These are phyloP conservation scores for Paecilomyces dactylethromorphus DNA, from an alignment of 2,329 filamentous ascomycete genomes.

Conservation along the genomic window DNA sequence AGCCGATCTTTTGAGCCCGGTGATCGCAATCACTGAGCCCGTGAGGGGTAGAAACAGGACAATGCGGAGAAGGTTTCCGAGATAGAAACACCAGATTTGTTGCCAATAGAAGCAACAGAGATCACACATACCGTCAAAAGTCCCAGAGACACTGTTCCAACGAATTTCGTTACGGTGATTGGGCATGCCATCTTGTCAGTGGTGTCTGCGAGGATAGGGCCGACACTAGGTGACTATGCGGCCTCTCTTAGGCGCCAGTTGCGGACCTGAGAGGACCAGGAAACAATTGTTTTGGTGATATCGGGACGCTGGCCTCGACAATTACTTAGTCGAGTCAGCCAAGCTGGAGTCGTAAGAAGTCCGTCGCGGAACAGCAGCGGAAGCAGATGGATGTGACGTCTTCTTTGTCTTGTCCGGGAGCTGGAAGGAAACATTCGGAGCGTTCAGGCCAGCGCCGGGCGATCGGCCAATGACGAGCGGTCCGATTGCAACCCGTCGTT, in stretches of 20 bases:
- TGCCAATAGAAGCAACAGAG: constrained; percentile 4
- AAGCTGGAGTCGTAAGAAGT: background rate
- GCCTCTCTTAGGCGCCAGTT: background rate
- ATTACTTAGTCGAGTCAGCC: background rate
- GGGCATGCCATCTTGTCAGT: constrained; percentile 55
- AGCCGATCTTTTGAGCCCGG: background rate
- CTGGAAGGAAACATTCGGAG: background rate
- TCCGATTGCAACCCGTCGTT: background rate
- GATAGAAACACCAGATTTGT: constrained; percentile 3
- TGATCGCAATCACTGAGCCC: background rate
- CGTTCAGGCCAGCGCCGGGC: background rate
- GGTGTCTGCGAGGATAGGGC: background rate
- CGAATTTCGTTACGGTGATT: constrained; percentile 80
- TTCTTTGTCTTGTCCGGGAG: background rate
- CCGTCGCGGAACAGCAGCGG: background rate
- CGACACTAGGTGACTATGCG: background rate
- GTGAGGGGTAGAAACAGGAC: background rate
- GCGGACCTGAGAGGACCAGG: background rate
- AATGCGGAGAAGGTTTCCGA: background rate
- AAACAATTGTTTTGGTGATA: background rate
- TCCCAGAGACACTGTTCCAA: constrained; percentile 83
- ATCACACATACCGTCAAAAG: constrained; percentile 66
- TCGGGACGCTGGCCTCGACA: background rate
- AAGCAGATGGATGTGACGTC: background rate
- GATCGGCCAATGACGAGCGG: background rate